Evolutionary conservation across 2,329 filamentous ascomycete genomes (phyloP).

Genomic region (Pseudohalonectria lignicola): DNA sequence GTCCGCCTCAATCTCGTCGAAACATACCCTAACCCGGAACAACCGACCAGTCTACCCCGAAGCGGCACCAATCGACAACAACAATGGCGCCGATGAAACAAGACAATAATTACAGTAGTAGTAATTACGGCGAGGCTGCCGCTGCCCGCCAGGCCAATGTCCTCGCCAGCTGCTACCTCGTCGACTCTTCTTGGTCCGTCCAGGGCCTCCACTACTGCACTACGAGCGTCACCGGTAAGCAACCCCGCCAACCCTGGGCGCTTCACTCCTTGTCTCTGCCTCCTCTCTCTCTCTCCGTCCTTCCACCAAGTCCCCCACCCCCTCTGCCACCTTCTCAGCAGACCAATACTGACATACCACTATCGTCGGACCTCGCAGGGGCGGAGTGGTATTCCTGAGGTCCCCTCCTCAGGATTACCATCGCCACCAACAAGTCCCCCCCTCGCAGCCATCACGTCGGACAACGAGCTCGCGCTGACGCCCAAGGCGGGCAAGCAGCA

Average conservation of each 20-base stretch:
- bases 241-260: no score
- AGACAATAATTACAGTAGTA: slow-evolving; percentile 60
- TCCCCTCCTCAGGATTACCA: slow-evolving; percentile 72
- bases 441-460: slow-evolving; percentile 63
- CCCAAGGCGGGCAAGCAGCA: slow-evolving; percentile 42
- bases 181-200: slow-evolving; percentile 57
- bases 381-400: slow-evolving; percentile 94
- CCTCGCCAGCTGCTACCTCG: slow-evolving; percentile 85
- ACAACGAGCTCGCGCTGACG: slow-evolving; percentile 55
- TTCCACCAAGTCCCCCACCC: no score
- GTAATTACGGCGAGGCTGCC: slow-evolving; percentile 61
- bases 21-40: no score
- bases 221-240: slow-evolving; percentile 69
- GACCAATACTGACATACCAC: no score
- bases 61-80: slow-evolving; percentile 18
- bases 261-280: no score
- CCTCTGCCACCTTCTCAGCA: no score
- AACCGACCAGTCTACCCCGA: no score
- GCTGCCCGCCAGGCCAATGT: slow-evolving; percentile 58
- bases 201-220: slow-evolving; percentile 92
- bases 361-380: slow-evolving; percentile 38
- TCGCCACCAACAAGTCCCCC: slow-evolving; percentile 82
- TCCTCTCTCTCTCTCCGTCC: slow-evolving; percentile 7
- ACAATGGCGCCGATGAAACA: slow-evolving; percentile 61
- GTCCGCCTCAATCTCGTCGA: no score